phyloP scores from a whole-genome alignment of 208 protist genomes.

The Trypanosoma caninum region DNA sequence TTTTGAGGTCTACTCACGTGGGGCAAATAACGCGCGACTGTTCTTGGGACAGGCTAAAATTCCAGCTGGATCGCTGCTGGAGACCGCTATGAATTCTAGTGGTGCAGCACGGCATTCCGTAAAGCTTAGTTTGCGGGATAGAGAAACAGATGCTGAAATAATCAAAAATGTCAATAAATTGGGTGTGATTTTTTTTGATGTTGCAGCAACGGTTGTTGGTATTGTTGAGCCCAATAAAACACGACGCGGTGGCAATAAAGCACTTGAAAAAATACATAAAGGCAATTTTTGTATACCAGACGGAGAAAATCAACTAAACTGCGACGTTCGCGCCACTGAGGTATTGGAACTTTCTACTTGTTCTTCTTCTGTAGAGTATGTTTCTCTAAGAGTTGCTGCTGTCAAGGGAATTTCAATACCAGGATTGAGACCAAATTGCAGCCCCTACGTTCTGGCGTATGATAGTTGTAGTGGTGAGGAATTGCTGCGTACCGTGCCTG shows the following conservation, averaged over 20 bases:
- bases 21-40: slow-evolving; percentile 12
- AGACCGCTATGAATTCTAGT: neutral
- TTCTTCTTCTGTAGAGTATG: neutral
- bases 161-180: neutral
- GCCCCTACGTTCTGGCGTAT: slow-evolving; percentile 18
- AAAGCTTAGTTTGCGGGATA: slow-evolving; percentile 14
- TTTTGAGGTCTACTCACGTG: slow-evolving; percentile 28
- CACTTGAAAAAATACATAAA: neutral
- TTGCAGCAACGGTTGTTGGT: slow-evolving; percentile 1
- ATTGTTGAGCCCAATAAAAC: neutral
- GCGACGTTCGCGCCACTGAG: too few relatives aligned
- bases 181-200: slow-evolving; percentile 10
- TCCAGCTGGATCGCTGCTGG: slow-evolving; percentile 28
- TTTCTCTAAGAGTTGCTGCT: slow-evolving; percentile 3
- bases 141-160: slow-evolving; percentile 21
- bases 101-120: neutral
- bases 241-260: neutral
- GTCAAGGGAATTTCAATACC: slow-evolving; percentile 17
- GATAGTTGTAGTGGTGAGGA: slow-evolving; percentile 5
- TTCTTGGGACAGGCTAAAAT: slow-evolving; percentile 36
- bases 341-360: too few relatives aligned
- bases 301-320: too few relatives aligned
- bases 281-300: neutral
- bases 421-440: neutral
- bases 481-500: slow-evolving; percentile 13